A percentile compares a stretch with the other conserved stretches of the same genome.
phyloP scores from a whole-genome alignment of 2,329 filamentous ascomycete genomes.

The Helotiales sp. region DNA sequence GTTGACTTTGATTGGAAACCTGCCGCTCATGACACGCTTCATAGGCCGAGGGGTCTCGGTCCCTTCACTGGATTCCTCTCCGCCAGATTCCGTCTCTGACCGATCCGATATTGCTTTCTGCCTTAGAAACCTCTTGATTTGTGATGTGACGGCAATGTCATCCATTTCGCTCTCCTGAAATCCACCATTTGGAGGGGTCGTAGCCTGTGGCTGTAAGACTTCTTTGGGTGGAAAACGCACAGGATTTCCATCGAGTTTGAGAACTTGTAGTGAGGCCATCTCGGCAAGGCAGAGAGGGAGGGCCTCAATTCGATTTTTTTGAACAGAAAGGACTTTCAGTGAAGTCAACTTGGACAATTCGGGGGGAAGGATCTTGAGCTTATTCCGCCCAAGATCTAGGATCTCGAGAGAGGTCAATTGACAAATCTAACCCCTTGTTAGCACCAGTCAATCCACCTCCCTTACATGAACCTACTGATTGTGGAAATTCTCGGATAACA shows the following conservation, averaged over 20 bases:
- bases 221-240: constrained; percentile 79
- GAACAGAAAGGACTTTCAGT: constrained; percentile 85
- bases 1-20: constrained; percentile 74
- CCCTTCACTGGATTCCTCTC: constrained; percentile 72
- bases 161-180: constrained; percentile 64
- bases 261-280: constrained; percentile 85
- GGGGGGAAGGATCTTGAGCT: constrained; percentile 75
- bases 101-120: constrained; percentile 54
- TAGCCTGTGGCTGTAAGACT: constrained; percentile 63
- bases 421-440: constrained; percentile 66
- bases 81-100: constrained; percentile 59
- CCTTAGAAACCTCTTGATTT: constrained; percentile 66
- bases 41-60: constrained; percentile 77
- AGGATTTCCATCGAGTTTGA: constrained; percentile 90
- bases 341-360: constrained; percentile 82
- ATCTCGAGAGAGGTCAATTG: constrained; percentile 88
- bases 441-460: background rate
- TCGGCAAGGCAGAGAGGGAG: constrained; percentile 84
- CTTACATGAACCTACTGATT: constrained; percentile 56
- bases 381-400: constrained; percentile 88
- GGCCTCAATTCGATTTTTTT: constrained; percentile 84
- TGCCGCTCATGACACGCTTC: constrained; percentile 66
- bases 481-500: constrained; percentile 69
- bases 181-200: constrained; percentile 60
- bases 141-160: constrained; percentile 62